Evolutionary conservation across 768 basidiomycete genomes (phyloP).

Genomic region (Boletellus ananiceps): DNA sequence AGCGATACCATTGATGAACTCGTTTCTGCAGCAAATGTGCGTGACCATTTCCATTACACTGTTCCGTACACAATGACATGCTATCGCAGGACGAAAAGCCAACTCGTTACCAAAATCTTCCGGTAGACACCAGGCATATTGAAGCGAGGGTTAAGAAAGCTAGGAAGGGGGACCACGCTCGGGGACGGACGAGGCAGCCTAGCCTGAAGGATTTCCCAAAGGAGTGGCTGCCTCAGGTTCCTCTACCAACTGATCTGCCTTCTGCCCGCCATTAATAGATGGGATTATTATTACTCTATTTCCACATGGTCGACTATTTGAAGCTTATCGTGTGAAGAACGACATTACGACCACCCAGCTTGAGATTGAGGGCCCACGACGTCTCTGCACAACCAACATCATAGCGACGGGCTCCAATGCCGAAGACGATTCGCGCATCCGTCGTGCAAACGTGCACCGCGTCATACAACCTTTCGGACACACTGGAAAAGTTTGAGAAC

Average conservation of each 20-base stretch:
- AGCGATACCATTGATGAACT: conserved; percentile 80
- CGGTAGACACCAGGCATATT: conserved; percentile 79
- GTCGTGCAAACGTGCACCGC: conserved; percentile 51
- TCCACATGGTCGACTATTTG: not conserved
- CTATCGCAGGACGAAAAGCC: conserved; percentile 32
- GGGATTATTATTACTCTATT: conserved; percentile 3
- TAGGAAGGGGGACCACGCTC: conserved; percentile 65
- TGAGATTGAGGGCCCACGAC: not conserved
- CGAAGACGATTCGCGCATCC: conserved; percentile 41
- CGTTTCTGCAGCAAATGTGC: conserved; percentile 78
- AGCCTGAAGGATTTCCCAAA: conserved; percentile 77
- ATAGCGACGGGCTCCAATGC: conserved; percentile 10
- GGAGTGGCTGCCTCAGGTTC: conserved; percentile 65
- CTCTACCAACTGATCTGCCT: conserved; percentile 2
- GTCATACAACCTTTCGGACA: conserved; percentile 41
- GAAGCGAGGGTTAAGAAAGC: conserved; percentile 68
- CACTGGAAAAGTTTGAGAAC: conserved; percentile 46
- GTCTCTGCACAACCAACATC: not conserved
- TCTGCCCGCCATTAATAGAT: conserved; percentile 9
- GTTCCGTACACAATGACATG: conserved; percentile 13
- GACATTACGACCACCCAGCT: too few species aligned
- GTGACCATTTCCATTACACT: conserved; percentile 28
- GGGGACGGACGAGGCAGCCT: conserved; percentile 52
- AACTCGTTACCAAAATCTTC: conserved; percentile 53
- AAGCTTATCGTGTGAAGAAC: not conserved